Percentiles rank a stretch among this genome's conserved stretches.
phyloP scores from a whole-genome alignment of 2,329 filamentous ascomycete genomes.

The Ceratocystis colombiana region DNA sequence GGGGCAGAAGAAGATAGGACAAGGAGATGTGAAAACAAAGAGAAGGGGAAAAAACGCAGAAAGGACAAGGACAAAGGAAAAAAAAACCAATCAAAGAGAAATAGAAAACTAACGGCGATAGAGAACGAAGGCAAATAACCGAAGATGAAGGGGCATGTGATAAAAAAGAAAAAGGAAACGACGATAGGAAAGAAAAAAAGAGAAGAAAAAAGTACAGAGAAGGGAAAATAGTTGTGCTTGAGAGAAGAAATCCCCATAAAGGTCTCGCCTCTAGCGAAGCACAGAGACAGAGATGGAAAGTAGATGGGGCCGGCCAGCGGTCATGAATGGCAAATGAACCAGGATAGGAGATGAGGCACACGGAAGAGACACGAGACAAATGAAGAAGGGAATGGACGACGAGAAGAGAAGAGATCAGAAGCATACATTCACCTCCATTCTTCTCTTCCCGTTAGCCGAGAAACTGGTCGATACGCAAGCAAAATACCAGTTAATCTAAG shows the following conservation, averaged over 20 bases:
- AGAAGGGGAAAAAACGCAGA: no score
- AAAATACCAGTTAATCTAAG: no score
- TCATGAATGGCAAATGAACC: background rate
- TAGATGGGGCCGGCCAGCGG: background rate
- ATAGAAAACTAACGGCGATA: conserved; percentile 15
- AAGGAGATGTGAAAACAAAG: conserved; percentile 20
- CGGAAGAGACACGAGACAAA: conserved; percentile 29
- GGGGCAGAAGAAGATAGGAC: background rate
- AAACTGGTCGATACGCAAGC: no score
- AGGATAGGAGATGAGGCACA: background rate
- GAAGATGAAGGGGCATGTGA: background rate
- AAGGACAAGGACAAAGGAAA: background rate
- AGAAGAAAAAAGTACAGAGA: conserved; percentile 27
- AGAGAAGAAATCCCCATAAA: no score
- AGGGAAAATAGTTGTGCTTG: no score
- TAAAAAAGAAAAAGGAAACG: conserved; percentile 4
- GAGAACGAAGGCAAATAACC: background rate
- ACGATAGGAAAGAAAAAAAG: conserved; percentile 28
- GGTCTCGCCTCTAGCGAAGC: no score
- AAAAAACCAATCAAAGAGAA: conserved; percentile 25
- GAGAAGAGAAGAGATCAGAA: background rate
- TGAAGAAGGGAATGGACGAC: conserved; percentile 30
- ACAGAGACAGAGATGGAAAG: background rate
- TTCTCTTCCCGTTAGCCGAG: no score
- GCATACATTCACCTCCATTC: no score